Evolutionary conservation across 768 basidiomycete genomes (phyloP).

Genomic region (Termitomyces sp.): DNA sequence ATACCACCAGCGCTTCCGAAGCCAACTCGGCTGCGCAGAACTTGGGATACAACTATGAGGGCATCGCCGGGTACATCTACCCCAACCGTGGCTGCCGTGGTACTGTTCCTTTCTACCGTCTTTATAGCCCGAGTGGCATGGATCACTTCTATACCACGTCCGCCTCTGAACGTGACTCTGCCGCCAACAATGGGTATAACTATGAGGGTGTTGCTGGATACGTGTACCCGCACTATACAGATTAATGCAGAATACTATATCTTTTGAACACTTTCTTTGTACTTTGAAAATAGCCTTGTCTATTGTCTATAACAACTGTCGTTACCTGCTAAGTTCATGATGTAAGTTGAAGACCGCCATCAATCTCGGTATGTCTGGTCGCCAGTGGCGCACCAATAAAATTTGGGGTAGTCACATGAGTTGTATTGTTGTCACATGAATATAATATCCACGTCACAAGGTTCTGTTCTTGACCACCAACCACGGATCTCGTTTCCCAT

Average conservation of each 20-base stretch:
- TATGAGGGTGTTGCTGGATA: conserved; percentile 9
- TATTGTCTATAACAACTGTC: not conserved
- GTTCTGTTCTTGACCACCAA: conserved; percentile 5
- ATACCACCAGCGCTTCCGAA: conserved; percentile 16
- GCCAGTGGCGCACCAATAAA: not conserved
- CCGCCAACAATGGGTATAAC: not conserved
- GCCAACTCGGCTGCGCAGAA: conserved; percentile 3
- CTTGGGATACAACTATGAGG: conserved; percentile 13
- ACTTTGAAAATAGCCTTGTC: not conserved
- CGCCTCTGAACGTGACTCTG: conserved; percentile 6
- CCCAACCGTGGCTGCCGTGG: conserved; percentile 2
- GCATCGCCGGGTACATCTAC: conserved; percentile 16
- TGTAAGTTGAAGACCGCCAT: not conserved
- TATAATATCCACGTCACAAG: conserved; percentile 7
- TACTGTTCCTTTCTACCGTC: conserved; percentile 15
- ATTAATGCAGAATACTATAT: not conserved
- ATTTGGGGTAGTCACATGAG: conserved; percentile 5
- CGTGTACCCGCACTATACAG: not conserved
- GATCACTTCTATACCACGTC: conserved; percentile 21
- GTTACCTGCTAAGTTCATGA: not conserved
- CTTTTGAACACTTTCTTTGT: not conserved
- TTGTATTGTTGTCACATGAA: conserved; percentile 1
- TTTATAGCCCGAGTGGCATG: conserved; percentile 8
- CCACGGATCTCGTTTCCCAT: conserved; percentile 10
- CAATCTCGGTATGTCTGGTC: not conserved